Base-by-base conservation (phyloP, 2,329 filamentous ascomycete genomes). In the Tolypocladium ophioglossoides region DNA sequence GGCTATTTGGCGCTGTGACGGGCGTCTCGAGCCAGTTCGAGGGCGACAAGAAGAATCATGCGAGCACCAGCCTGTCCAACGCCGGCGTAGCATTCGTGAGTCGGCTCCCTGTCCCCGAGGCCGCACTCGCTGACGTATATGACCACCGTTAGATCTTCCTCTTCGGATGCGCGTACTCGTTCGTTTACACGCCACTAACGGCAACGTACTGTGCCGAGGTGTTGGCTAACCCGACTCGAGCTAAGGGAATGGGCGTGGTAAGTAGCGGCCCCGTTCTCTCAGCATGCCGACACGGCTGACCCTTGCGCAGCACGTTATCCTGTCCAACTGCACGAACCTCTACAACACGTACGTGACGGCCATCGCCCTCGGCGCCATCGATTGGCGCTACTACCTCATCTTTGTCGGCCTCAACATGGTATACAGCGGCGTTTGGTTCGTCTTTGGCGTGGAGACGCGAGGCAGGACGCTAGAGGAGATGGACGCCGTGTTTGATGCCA, bases 91-190 rank as follows among this genome's bases (percentile, higher is more conserved):
- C 75, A 9, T 75, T 80, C 56, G 66, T 70, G n/a, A 61, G 66
- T 35, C 54, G 35, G 50, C 52, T 48, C 0, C 58, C 51, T 2
- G 58, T 55, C 12, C 50, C 55, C 49, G 7, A 14, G 4, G 7
- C 18, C 37, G 10, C 24, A 34, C n/a, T 58, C 1, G 52, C 57
- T 2, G 50, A 58, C 0, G 32, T 52, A 7, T 6, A 10, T 22
- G 8, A 9, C 14, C 70, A 72, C 0, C 18, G 38, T 16, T 54
- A 68, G 61, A 76, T 80, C 47, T 79, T 77, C 59, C 67, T 80
- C 9, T 80, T 79, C 44, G 76, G 76, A 3, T 72, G 77, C 34
- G 73, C 75, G 1, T 79, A 78, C 61, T 76, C 73, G 0, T 74
- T 78, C 27, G 75, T 76, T 1, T 78, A 74, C 71, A 79, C 76